Conservation (phyloP, 768 basidiomycete species). For the Mycena olivaceomarginata region DNA sequence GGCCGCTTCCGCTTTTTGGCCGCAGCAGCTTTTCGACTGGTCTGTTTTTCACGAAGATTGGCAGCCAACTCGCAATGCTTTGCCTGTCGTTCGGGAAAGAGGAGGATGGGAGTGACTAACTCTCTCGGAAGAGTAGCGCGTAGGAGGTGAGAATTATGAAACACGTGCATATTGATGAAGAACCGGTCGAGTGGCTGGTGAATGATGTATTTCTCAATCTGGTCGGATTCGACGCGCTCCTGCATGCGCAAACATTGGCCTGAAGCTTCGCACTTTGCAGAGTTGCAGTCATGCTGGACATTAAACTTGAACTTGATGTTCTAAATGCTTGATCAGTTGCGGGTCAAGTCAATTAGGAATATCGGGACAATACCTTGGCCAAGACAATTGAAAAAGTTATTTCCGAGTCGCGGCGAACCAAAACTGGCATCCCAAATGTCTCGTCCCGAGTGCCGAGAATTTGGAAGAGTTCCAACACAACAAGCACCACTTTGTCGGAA, state of each 20-base stretch:
- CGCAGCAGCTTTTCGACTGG: no score
- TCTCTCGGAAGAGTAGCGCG: no score
- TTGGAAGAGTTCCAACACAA: no score
- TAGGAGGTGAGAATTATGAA: no score
- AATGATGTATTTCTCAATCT: neutral
- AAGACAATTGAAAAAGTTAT: slow-evolving; percentile 2
- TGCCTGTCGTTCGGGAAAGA: neutral
- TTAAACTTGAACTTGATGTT: slow-evolving; percentile 5
- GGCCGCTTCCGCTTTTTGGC: no score
- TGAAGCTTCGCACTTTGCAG: slow-evolving; percentile 11
- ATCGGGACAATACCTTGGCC: neutral
- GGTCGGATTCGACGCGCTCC: slow-evolving; percentile 5
- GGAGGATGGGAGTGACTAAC: neutral
- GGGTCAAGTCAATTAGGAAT: neutral
- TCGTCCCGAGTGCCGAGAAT: neutral
- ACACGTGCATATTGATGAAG: neutral
- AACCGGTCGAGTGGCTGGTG: neutral
- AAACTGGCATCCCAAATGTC: slow-evolving; percentile 12
- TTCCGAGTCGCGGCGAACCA: slow-evolving; percentile 15
- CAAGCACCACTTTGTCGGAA: neutral
- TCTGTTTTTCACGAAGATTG: neutral
- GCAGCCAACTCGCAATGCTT: neutral
- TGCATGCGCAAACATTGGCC: slow-evolving; percentile 1
- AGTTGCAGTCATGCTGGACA: neutral
- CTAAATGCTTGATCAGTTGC: neutral